phyloP scores from a whole-genome alignment of 2,329 filamentous ascomycete genomes.

The Sodiomyces alkalinus region DNA sequence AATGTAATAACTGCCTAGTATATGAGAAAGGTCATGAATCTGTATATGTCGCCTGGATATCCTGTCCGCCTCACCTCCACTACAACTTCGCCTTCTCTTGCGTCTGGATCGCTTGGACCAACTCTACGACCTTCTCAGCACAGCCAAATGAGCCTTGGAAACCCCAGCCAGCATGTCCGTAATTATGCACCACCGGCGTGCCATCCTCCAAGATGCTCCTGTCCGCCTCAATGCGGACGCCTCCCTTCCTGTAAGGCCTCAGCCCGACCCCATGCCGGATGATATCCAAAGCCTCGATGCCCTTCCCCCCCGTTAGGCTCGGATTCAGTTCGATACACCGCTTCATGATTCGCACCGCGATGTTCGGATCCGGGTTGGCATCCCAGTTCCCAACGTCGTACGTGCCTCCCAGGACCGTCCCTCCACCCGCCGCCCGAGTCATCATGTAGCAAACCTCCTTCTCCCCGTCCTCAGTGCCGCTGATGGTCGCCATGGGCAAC shows the following conservation, averaged over 20 bases:
- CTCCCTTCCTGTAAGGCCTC: slow-evolving; percentile 57
- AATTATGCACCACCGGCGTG: slow-evolving; percentile 61
- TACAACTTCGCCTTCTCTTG: slow-evolving; percentile 15
- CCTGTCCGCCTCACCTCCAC: no score
- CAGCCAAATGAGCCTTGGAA: slow-evolving; percentile 59
- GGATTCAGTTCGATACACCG: slow-evolving; percentile 53
- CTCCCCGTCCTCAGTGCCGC: slow-evolving; percentile 56
- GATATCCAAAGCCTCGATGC: slow-evolving; percentile 58
- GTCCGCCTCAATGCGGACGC: slow-evolving; percentile 63
- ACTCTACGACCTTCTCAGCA: slow-evolving; percentile 46
- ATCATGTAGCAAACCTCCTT: slow-evolving; percentile 71
- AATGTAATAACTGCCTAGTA: no score
- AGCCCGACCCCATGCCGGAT: slow-evolving; percentile 73
- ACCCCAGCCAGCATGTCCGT: slow-evolving; percentile 67
- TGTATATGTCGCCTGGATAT: no score
- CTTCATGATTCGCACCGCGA: slow-evolving; percentile 75
- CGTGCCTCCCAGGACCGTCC: slow-evolving; percentile 75
- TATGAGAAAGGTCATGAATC: no score
- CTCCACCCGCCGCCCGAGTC: slow-evolving; percentile 65
- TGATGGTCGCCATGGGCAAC: slow-evolving; percentile 52
- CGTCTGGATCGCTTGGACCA: slow-evolving; percentile 46
- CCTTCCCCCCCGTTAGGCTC: slow-evolving; percentile 45
- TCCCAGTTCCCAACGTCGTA: slow-evolving; percentile 74
- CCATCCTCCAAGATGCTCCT: slow-evolving; percentile 37
- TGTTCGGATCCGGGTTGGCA: slow-evolving; percentile 58